These are phyloP conservation scores for Pseudozyma sp. DNA, from an alignment of 1,284 basidiomycete genomes.

Conservation along the genomic window DNA sequence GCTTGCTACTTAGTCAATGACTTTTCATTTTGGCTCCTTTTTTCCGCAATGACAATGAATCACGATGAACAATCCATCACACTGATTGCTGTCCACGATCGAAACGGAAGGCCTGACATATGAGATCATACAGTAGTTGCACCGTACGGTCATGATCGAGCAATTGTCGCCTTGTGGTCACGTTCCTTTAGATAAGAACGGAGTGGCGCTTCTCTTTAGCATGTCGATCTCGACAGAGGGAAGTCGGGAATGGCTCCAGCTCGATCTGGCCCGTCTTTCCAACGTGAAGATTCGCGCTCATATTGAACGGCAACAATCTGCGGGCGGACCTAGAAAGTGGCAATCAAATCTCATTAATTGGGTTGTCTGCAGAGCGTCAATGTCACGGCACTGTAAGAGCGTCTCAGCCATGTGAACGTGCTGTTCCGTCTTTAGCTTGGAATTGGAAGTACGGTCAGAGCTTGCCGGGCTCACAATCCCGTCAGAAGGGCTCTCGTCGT, in stretches of 20 bases:
- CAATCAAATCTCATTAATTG: too few relatives aligned
- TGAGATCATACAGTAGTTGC: not conserved
- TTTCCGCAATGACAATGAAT: too few relatives aligned
- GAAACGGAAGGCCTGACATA: not conserved
- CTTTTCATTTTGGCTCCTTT: too few relatives aligned
- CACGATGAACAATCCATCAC: too few relatives aligned
- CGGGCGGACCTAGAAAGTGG: too few relatives aligned
- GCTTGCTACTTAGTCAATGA: too few relatives aligned
- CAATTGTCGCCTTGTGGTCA: not conserved
- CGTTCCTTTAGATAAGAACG: not conserved
- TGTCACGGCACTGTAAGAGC: not conserved
- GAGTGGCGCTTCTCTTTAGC: not conserved
- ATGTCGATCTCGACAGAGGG: not conserved
- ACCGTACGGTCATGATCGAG: not conserved
- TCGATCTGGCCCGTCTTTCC: not conserved
- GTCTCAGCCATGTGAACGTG: constrained; percentile 22
- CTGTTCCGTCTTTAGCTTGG: not conserved
- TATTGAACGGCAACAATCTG: too few relatives aligned
- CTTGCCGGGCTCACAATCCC: too few relatives aligned
- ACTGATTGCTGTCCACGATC: not conserved
- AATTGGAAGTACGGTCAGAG: not conserved
- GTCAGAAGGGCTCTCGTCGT: too few relatives aligned
- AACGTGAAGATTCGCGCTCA: too few relatives aligned
- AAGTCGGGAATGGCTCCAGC: not conserved
- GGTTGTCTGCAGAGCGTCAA: too few relatives aligned